These are phyloP conservation scores for Endothia cerciana DNA, from an alignment of 2,329 filamentous ascomycete genomes.

Conservation along the genomic window DNA sequence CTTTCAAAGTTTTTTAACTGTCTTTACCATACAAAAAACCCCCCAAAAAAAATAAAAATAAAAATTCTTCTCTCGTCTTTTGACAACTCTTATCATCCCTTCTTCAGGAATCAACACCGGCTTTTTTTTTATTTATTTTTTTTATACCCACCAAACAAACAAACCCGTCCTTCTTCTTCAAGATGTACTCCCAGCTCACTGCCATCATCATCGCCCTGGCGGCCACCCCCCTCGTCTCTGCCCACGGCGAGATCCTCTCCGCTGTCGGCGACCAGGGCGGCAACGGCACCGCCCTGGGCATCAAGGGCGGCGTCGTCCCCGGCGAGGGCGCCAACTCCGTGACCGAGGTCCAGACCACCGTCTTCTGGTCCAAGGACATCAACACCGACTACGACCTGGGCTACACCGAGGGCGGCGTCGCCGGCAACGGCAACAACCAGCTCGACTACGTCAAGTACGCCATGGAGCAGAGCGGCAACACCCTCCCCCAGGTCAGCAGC, in stretches of 20 bases:
- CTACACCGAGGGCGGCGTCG: constrained; percentile 20
- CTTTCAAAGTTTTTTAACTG: constrained; percentile 1
- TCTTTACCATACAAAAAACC: constrained; percentile 10
- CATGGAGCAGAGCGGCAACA: constrained; percentile 28
- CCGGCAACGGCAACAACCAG: constrained; percentile 23
- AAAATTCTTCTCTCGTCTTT: background rate
- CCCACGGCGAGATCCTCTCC: constrained; percentile 36
- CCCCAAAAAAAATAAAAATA: too few species aligned
- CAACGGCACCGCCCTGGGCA: constrained; percentile 45
- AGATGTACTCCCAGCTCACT: constrained; percentile 30
- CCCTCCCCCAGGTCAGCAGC: constrained; percentile 45
- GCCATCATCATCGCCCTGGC: constrained; percentile 29
- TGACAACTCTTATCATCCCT: background rate
- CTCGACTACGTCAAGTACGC: constrained; percentile 14
- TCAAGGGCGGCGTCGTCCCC: constrained; percentile 41
- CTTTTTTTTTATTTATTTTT: too few species aligned
- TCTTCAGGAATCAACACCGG: too few species aligned
- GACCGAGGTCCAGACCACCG: constrained; percentile 42
- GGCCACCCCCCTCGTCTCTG: constrained; percentile 35
- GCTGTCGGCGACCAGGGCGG: constrained; percentile 41
- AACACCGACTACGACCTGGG: constrained; percentile 34
- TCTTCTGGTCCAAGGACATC: constrained; percentile 34
- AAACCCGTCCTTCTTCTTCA: constrained; percentile 28
- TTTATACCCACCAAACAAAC: background rate
- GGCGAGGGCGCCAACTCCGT: constrained; percentile 29